These are phyloP conservation scores for Phanerodontia chrysosporium DNA, from an alignment of 768 basidiomycete species.

Conservation along the genomic window DNA sequence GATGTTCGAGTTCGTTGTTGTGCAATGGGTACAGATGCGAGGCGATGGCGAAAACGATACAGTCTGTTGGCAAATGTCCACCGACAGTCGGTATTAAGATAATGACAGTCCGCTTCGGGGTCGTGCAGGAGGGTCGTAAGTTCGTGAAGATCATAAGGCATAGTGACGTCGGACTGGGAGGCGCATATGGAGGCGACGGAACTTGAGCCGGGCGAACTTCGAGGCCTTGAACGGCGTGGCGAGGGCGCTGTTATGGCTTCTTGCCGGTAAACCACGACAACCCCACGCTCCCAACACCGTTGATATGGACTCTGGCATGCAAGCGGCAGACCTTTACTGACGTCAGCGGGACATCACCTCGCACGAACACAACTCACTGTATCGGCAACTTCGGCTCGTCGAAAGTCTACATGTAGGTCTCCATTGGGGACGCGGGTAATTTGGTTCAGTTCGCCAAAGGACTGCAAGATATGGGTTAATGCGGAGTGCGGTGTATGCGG, in stretches of 20 bases:
- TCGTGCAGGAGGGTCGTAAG: not conserved
- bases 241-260: conserved; percentile 25
- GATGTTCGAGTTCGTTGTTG: not conserved
- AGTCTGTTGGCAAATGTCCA: not conserved
- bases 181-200: not conserved
- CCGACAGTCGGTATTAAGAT: not conserved
- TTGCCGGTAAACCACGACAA: conserved; percentile 70
- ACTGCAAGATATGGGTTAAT: conserved; percentile 31
- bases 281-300: conserved; percentile 73
- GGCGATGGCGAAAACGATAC: not conserved
- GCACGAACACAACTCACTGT: conserved; percentile 45
- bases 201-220: not conserved
- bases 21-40: not conserved
- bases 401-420: conserved; percentile 74
- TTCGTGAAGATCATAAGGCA: conserved; percentile 7
- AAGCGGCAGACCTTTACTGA: conserved; percentile 64
- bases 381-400: conserved; percentile 73
- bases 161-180: not conserved
- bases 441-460: conserved; percentile 71
- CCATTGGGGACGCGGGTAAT: conserved; percentile 73
- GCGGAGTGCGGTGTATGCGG: not conserved
- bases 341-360: conserved; percentile 6
- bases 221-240: not conserved
- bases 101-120: not conserved
- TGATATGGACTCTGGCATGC: conserved; percentile 69